Percentiles rank a stretch among this genome's conserved stretches.
Evolutionary conservation across 2,329 filamentous ascomycete genomes (phyloP).

Genomic region (Diaporthe citri): DNA sequence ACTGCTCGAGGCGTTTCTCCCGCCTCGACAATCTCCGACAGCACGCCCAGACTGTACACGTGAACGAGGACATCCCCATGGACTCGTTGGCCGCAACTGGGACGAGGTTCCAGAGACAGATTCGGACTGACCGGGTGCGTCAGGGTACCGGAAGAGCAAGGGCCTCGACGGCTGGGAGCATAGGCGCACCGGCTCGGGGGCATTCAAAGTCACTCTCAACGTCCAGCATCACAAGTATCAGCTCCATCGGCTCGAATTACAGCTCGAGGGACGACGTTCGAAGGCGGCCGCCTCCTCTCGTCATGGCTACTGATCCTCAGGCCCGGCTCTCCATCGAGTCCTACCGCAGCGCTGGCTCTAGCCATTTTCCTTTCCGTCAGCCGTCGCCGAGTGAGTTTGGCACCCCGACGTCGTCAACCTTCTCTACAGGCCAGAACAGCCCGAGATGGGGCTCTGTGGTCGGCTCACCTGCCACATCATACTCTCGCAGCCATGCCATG

Average conservation of each 20-base stretch:
- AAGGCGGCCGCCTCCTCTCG: conserved; percentile 82
- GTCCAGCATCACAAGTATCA: conserved; percentile 84
- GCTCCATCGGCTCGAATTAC: conserved; percentile 75
- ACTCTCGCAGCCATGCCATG: conserved; percentile 79
- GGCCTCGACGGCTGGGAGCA: conserved; percentile 81
- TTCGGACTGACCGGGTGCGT: conserved; percentile 86
- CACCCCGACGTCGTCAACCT: conserved; percentile 87
- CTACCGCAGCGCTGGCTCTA: conserved; percentile 73
- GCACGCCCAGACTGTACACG: conserved; percentile 97
- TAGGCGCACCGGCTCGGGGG: conserved; percentile 77
- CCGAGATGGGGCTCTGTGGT: conserved; percentile 78
- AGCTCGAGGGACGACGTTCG: conserved; percentile 75
- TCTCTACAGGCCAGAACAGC: conserved; percentile 81
- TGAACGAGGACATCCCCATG: conserved; percentile 95
- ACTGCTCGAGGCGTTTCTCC: conserved; percentile 93
- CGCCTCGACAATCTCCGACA: conserved; percentile 94
- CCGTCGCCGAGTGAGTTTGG: conserved; percentile 81
- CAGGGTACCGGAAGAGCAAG: conserved; percentile 79
- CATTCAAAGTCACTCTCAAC: conserved; percentile 89
- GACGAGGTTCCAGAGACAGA: conserved; percentile 91
- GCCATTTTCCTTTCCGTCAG: conserved; percentile 74
- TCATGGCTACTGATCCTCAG: conserved; percentile 84
- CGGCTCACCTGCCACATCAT: conserved; percentile 78
- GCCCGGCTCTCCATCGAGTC: conserved; percentile 77
- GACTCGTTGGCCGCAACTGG: conserved; percentile 94